Evolutionary conservation across 306 rosid species (phyloP).

Genomic region (Echinosophora koreensis): DNA sequence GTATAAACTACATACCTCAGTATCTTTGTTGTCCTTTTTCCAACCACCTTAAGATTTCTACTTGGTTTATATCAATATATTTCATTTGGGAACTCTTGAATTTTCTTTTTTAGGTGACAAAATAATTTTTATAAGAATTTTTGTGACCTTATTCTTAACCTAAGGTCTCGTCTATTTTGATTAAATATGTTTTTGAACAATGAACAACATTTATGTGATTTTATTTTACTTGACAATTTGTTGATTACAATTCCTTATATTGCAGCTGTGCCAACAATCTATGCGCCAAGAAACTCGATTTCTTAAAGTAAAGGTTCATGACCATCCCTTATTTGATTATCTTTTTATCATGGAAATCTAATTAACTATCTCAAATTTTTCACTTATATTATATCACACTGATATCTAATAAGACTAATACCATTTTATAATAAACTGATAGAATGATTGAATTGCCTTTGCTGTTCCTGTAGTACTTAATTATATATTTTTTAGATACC

Average conservation of each 20-base stretch:
- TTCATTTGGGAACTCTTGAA: neutral
- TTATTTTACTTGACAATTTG: slow-evolving; percentile 41
- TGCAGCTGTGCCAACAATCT: slow-evolving; percentile 64
- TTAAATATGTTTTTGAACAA: neutral
- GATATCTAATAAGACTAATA: slow-evolving; percentile 1
- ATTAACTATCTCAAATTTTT: slow-evolving; percentile 4
- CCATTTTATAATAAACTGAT: slow-evolving; percentile 18
- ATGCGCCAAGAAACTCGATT: slow-evolving; percentile 52
- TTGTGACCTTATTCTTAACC: slow-evolving; percentile 5
- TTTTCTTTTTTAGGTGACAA: neutral
- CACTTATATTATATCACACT: neutral
- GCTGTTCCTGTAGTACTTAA: neutral
- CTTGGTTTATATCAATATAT: slow-evolving; percentile 26
- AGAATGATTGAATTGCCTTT: slow-evolving; percentile 15
- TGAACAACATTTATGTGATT: slow-evolving; percentile 4
- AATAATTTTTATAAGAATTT: neutral
- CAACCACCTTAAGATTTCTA: slow-evolving; percentile 9
- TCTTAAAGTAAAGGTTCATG: slow-evolving; percentile 55
- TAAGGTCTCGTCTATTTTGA: slow-evolving; percentile 15
- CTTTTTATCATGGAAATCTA: slow-evolving; percentile 9
- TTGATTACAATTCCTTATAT: slow-evolving; percentile 46
- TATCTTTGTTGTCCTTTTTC: slow-evolving; percentile 5
- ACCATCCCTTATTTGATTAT: slow-evolving; percentile 31
- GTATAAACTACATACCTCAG: slow-evolving; percentile 13
- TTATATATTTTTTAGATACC: neutral